Conservation (phyloP, 2,329 filamentous ascomycete species). For the Alternaria burnsii region DNA sequence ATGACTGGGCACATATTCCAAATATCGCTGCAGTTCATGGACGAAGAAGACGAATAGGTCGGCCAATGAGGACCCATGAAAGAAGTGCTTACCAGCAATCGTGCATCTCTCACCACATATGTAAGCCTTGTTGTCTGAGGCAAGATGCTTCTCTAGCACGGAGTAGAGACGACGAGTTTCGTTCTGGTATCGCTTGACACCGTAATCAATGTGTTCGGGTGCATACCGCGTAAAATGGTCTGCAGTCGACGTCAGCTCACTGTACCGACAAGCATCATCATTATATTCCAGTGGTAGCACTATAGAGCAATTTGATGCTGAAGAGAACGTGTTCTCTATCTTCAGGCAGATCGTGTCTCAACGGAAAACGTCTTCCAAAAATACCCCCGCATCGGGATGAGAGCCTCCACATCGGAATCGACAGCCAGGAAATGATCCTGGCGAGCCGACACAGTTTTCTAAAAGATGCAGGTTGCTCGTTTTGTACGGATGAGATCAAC, state of each 20-base stretch:
- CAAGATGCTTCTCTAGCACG: conserved; percentile 76
- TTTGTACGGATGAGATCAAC: not conserved
- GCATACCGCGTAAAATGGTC: conserved; percentile 88
- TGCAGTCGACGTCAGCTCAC: conserved; percentile 12
- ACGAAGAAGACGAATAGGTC: not conserved
- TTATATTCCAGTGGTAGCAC: not conserved
- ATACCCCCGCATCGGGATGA: not conserved
- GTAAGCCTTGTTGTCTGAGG: conserved; percentile 59
- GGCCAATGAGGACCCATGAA: not conserved
- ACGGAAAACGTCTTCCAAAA: not conserved
- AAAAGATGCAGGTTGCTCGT: not conserved
- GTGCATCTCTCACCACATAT: conserved; percentile 72
- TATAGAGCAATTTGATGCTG: not conserved
- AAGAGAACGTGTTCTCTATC: not conserved
- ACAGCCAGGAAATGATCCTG: not conserved
- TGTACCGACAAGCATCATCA: not conserved
- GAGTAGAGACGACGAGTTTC: conserved; percentile 85
- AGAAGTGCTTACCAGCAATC: conserved; percentile 46
- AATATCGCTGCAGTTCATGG: not conserved
- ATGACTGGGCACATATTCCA: not conserved
- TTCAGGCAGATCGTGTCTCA: not conserved
- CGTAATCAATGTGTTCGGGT: conserved; percentile 82
- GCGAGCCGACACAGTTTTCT: not conserved
- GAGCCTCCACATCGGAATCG: not conserved
- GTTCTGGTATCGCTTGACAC: conserved; percentile 81